Conservation (phyloP, 2,329 filamentous ascomycete species). For the Sporothrix globosa region DNA sequence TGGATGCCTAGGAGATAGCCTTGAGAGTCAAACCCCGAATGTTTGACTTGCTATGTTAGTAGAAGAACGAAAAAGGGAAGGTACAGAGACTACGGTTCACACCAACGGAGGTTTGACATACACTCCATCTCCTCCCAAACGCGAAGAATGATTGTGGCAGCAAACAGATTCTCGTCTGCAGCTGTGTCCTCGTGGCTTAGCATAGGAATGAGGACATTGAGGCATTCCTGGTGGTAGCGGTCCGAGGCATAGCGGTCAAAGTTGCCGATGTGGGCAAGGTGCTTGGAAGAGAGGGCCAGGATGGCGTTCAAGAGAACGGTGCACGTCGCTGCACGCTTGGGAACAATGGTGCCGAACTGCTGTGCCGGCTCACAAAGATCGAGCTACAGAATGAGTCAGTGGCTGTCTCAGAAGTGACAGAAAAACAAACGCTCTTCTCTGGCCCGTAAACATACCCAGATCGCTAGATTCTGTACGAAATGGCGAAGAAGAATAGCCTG, state of each 20-base stretch:
- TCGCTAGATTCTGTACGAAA: constrained; percentile 43
- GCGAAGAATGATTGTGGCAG: constrained; percentile 60
- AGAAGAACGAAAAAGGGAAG: background rate
- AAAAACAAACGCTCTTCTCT: no score
- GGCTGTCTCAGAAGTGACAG: background rate
- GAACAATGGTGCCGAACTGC: constrained; percentile 59
- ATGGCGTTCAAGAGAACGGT: constrained; percentile 61
- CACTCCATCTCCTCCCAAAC: constrained; percentile 59
- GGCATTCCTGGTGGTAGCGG: constrained; percentile 58
- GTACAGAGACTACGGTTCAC: no score
- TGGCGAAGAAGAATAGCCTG: constrained; percentile 44
- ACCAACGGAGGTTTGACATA: constrained; percentile 1
- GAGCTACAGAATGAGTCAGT: constrained; percentile 43
- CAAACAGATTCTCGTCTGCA: constrained; percentile 56
- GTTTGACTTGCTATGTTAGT: constrained; percentile 42
- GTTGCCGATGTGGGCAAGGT: constrained; percentile 53
- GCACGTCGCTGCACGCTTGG: constrained; percentile 54
- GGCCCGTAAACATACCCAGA: constrained; percentile 41
- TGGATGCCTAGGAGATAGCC: constrained; percentile 53
- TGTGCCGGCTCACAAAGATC: constrained; percentile 48
- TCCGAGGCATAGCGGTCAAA: constrained; percentile 56
- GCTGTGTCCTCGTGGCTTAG: constrained; percentile 48
- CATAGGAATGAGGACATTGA: constrained; percentile 54
- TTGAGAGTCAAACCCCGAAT: constrained; percentile 51
- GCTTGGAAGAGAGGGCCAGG: constrained; percentile 58